Evolutionary conservation across 2,329 filamentous ascomycete species (phyloP).

Genomic region (Verticillium albo-atrum): DNA sequence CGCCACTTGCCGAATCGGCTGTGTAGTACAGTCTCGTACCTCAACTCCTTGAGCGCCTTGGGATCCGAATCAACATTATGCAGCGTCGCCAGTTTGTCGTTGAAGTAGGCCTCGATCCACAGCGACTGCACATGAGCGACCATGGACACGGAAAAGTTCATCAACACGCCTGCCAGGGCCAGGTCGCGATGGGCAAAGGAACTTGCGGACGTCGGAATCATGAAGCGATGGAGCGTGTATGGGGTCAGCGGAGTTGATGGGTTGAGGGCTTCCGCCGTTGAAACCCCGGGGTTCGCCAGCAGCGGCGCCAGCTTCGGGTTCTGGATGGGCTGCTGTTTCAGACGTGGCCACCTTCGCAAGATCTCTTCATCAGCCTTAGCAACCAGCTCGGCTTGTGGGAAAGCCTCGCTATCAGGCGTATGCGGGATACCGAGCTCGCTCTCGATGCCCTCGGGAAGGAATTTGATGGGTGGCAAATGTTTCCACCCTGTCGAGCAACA

Average conservation of each 20-base stretch:
- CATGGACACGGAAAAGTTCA: conserved; percentile 36
- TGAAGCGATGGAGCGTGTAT: conserved; percentile 41
- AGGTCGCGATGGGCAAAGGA: conserved; percentile 34
- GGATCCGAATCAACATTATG: conserved; percentile 4
- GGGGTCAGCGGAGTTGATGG: conserved; percentile 26
- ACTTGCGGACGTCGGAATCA: conserved; percentile 33
- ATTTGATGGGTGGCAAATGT: conserved; percentile 45
- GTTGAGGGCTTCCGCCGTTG: conserved; percentile 20
- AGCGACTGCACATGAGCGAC: conserved; percentile 47
- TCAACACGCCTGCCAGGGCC: conserved; percentile 39
- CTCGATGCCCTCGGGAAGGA: conserved; percentile 42
- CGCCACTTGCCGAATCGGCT: conserved; percentile 67
- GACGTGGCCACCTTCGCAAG: conserved; percentile 44
- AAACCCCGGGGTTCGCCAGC: conserved; percentile 30
- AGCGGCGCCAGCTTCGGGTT: conserved; percentile 41
- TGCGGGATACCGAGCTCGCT: conserved; percentile 46
- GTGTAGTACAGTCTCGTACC: conserved; percentile 56
- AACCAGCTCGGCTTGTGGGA: conserved; percentile 26
- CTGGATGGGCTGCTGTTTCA: conserved; percentile 45
- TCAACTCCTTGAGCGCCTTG: conserved; percentile 30
- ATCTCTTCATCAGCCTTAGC: conserved; percentile 48
- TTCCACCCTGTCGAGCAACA: conserved; percentile 58
- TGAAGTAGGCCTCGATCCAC: conserved; percentile 63
- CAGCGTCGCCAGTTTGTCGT: conserved; percentile 13
- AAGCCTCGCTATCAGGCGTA: conserved; percentile 12